phyloP scores from a whole-genome alignment of 768 basidiomycete genomes.

The Gelatoporia subvermispora region DNA sequence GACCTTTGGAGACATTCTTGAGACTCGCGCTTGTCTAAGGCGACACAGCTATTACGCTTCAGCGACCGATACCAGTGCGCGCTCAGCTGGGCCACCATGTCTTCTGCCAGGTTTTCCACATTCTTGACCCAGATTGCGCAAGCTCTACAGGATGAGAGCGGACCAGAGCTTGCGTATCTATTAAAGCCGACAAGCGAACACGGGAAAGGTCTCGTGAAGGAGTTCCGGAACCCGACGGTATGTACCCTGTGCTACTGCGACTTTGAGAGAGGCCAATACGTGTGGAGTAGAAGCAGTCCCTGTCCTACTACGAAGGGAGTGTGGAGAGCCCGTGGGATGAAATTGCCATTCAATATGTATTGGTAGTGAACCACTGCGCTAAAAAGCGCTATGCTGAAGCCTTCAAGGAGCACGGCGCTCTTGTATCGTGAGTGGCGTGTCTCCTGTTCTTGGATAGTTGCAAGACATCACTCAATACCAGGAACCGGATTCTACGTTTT shows the following conservation, averaged over 20 bases:
- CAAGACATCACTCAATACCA: background rate
- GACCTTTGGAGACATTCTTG: no score
- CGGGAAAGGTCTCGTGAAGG: conserved; percentile 70
- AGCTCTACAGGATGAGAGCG: conserved; percentile 57
- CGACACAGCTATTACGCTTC: no score
- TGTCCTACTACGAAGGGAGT: conserved; percentile 50
- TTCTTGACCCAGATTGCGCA: conserved; percentile 59
- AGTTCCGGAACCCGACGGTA: conserved; percentile 57
- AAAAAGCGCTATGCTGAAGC: conserved; percentile 66
- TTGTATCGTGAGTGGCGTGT: conserved; percentile 62
- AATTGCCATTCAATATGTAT: conserved; percentile 76
- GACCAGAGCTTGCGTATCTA: conserved; percentile 67
- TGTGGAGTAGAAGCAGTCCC: conserved; percentile 19
- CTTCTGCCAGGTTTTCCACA: conserved; percentile 45
- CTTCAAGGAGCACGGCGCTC: conserved; percentile 73
- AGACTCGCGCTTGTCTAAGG: no score
- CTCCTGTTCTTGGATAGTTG: background rate
- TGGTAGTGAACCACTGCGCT: conserved; percentile 67
- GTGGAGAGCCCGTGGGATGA: conserved; percentile 82
- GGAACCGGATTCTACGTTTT: background rate
- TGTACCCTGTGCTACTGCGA: conserved; percentile 8
- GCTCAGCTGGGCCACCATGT: conserved; percentile 2
- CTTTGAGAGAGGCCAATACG: no score
- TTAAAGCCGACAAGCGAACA: conserved; percentile 73
- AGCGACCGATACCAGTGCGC: no score